Evolutionary conservation across 108 stramenopile species (phyloP).

Genomic region (Cyclotella kingstonii): DNA sequence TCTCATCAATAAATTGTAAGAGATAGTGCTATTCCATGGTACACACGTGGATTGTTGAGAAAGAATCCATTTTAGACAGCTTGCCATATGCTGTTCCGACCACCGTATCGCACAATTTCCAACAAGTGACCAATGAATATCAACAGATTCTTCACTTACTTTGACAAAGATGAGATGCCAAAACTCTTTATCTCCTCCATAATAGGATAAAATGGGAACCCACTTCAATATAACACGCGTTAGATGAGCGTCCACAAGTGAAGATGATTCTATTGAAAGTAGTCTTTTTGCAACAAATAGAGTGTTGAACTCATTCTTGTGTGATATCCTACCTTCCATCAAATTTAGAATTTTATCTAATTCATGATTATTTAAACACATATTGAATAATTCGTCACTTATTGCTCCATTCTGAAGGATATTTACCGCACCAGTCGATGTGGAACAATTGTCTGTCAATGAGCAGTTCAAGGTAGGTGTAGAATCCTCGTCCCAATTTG

Average conservation of each 20-base stretch:
- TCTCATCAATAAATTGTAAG: slow-evolving; percentile 30
- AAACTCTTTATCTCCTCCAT: slow-evolving; percentile 30
- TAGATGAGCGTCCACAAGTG: background rate
- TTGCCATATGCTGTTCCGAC: slow-evolving; percentile 35
- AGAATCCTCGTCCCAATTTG: too few relatives aligned
- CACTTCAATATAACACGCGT: slow-evolving; percentile 49
- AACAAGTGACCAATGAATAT: slow-evolving; percentile 16
- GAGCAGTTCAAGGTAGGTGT: too few relatives aligned
- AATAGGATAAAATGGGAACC: slow-evolving; percentile 50
- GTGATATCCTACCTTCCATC: background rate
- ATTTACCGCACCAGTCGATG: too few relatives aligned
- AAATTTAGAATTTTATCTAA: slow-evolving; percentile 15
- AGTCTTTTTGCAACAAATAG: slow-evolving; percentile 2
- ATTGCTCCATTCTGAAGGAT: too few relatives aligned
- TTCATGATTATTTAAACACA: too few relatives aligned
- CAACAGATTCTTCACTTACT: slow-evolving; percentile 29
- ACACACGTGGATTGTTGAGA: slow-evolving; percentile 5
- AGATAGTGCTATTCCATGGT: slow-evolving; percentile 8
- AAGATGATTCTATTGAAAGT: background rate
- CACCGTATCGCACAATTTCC: slow-evolving; percentile 44
- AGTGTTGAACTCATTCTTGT: background rate
- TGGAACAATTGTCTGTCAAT: too few relatives aligned
- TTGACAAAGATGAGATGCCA: slow-evolving; percentile 46
- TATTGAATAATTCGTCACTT: too few relatives aligned
- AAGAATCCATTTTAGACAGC: slow-evolving; percentile 52